phyloP scores from a whole-genome alignment of 768 basidiomycete genomes.

The Suillus ampliporus region DNA sequence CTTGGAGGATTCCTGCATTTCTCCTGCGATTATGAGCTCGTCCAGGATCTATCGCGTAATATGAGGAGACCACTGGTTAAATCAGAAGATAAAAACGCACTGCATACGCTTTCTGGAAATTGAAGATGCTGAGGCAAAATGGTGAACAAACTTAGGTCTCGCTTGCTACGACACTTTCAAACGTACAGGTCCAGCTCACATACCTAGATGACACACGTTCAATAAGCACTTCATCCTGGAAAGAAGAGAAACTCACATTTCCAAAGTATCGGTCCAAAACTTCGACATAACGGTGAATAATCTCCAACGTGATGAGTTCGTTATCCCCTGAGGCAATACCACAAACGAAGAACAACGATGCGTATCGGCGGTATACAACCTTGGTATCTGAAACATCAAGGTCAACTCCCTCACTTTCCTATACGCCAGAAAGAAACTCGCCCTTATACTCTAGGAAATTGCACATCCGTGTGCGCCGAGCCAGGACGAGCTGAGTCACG shows the following conservation, averaged over 20 bases:
- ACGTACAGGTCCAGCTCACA: conserved; percentile 91
- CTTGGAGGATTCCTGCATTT: conserved; percentile 92
- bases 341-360: conserved; percentile 93
- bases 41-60: conserved; percentile 70
- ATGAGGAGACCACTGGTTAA: conserved; percentile 18
- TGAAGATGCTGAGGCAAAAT: conserved; percentile 77
- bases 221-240: not conserved
- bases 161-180: not conserved
- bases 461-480: conserved; percentile 88
- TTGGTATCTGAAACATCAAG: conserved; percentile 60
- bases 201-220: conserved; percentile 51
- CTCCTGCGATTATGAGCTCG: conserved; percentile 92
- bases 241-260: conserved; percentile 37
- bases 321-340: conserved; percentile 87
- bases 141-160: not conserved
- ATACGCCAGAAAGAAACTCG: conserved; percentile 44
- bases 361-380: conserved; percentile 94
- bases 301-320: conserved; percentile 89
- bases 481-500: conserved; percentile 90
- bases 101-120: conserved; percentile 95
- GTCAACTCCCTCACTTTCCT: not conserved
- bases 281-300: conserved; percentile 94
- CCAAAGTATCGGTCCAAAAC: conserved; percentile 72
- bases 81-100: conserved; percentile 46
- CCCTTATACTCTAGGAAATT: conserved; percentile 98